Conservation (phyloP, 306 rosid species). For the Purshia tridentata region DNA sequence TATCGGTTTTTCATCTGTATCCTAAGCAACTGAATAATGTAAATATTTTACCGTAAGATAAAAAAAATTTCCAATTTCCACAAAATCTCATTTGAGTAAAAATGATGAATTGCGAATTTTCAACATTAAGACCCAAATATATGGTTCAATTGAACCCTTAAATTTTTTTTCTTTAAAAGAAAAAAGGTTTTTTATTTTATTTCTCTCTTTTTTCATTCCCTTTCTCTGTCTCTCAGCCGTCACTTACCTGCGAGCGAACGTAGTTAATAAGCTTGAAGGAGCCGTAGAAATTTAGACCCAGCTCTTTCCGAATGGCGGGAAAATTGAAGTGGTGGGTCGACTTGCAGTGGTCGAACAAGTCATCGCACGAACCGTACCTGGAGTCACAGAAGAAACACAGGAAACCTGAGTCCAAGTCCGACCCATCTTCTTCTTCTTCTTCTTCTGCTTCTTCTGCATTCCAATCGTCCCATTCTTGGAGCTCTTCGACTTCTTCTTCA, state of each 20-base stretch:
- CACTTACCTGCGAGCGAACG: conserved; percentile 64
- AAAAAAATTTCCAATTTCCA: neutral
- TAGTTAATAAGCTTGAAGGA: conserved; percentile 81
- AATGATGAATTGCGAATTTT: no score
- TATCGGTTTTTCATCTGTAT: neutral
- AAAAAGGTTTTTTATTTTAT: neutral
- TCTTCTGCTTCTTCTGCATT: conserved; percentile 49
- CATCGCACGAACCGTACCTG: conserved; percentile 31
- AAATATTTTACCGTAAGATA: neutral
- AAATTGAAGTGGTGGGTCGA: conserved; percentile 67
- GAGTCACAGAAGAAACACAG: conserved; percentile 77
- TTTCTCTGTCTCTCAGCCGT: neutral
- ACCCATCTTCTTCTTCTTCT: conserved; percentile 35
- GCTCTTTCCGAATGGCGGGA: conserved; percentile 30
- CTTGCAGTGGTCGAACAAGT: conserved; percentile 62
- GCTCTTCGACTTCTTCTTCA: conserved; percentile 27
- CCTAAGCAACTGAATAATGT: neutral
- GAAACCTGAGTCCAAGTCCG: conserved; percentile 33
- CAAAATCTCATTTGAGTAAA: no score
- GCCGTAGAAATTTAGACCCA: conserved; percentile 66
- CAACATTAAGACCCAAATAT: neutral
- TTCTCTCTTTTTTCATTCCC: neutral
- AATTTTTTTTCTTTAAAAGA: neutral
- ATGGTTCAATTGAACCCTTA: neutral
- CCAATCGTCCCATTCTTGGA: conserved; percentile 64